These are phyloP conservation scores for Tuber borchii DNA, from an alignment of 495 filamentous ascomycete species.

Conservation along the genomic window DNA sequence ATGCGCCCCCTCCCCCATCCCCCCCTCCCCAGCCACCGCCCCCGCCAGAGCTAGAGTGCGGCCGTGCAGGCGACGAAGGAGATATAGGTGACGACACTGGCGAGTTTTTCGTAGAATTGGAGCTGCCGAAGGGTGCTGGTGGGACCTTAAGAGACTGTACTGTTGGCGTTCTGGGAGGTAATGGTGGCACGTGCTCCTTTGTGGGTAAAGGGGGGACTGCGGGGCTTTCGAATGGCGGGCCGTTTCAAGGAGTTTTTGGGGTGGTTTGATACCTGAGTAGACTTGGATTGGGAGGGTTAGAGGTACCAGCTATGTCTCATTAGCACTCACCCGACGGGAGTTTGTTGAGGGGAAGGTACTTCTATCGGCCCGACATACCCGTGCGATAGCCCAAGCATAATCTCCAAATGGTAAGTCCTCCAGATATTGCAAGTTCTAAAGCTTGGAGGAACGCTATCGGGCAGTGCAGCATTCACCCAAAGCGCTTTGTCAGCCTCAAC, in stretches of 20 bases:
- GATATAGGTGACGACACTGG: slow-evolving; percentile 22
- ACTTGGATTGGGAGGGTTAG: slow-evolving; percentile 72
- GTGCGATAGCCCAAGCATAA: slow-evolving; percentile 60
- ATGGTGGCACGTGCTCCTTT: slow-evolving; percentile 14
- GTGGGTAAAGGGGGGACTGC: slow-evolving; percentile 33
- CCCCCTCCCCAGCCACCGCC: slow-evolving; percentile 16
- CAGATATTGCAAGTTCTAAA: slow-evolving; percentile 86
- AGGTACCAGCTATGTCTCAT: slow-evolving; percentile 58
- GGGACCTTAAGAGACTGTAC: slow-evolving; percentile 44
- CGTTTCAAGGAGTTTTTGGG: slow-evolving; percentile 63
- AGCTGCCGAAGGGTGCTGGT: slow-evolving; percentile 37
- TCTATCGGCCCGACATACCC: slow-evolving; percentile 46
- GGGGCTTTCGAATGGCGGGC: slow-evolving; percentile 45
- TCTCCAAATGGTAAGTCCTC: slow-evolving; percentile 72
- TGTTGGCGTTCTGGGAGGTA: slow-evolving; percentile 28
- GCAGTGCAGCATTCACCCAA: slow-evolving; percentile 65
- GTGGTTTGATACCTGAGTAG: slow-evolving; percentile 86
- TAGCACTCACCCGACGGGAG: slow-evolving; percentile 61
- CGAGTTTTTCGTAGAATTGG: slow-evolving; percentile 18
- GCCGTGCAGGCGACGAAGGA: slow-evolving; percentile 32
- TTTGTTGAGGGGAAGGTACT: slow-evolving; percentile 43
- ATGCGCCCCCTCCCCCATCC: slow-evolving; percentile 5
- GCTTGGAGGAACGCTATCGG: slow-evolving; percentile 74
- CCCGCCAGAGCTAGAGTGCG: slow-evolving; percentile 22
- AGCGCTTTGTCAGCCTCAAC: slow-evolving; percentile 57